These are phyloP conservation scores for Eucalyptus regnans DNA, from an alignment of 345 rosid species.

Conservation along the genomic window DNA sequence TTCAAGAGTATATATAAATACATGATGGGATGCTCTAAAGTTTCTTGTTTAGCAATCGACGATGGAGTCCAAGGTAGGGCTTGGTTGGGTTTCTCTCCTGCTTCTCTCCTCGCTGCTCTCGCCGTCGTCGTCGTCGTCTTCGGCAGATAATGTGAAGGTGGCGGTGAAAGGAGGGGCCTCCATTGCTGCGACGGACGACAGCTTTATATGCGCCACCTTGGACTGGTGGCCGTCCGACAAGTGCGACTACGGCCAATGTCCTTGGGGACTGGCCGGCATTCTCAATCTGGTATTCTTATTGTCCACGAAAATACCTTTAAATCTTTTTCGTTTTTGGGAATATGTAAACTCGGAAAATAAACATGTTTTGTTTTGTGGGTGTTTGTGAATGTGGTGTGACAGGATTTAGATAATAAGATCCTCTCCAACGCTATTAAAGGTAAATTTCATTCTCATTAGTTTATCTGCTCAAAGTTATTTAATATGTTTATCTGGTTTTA, in stretches of 20 bases:
- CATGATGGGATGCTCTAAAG: not conserved
- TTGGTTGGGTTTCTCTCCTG: not conserved
- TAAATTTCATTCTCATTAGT: not conserved
- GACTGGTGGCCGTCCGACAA: slow-evolving; percentile 69
- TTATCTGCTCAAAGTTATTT: not conserved
- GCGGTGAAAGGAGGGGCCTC: slow-evolving; percentile 19
- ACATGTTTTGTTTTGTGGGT: not conserved
- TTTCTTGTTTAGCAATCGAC: not conserved
- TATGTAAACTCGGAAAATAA: not conserved
- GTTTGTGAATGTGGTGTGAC: not conserved
- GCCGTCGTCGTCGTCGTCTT: not conserved
- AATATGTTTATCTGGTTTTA: not conserved
- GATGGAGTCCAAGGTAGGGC: not conserved
- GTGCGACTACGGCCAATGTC: slow-evolving; percentile 49
- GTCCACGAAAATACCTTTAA: not conserved
- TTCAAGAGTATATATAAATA: not conserved
- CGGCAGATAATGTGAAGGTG: slow-evolving; percentile 13
- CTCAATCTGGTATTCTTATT: slow-evolving; percentile 26
- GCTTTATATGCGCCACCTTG: slow-evolving; percentile 46
- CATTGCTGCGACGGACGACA: slow-evolving; percentile 28
- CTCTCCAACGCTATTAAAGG: slow-evolving; percentile 43
- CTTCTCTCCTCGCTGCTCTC: not conserved
- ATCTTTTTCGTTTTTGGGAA: too few relatives aligned
- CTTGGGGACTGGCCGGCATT: slow-evolving; percentile 46
- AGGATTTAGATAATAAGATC: slow-evolving; percentile 40